Evolutionary conservation across 2,329 filamentous ascomycete genomes (phyloP), one percentile per base, ranked within the genome.

Genomic region (Colletotrichum tropicicola): DNA sequence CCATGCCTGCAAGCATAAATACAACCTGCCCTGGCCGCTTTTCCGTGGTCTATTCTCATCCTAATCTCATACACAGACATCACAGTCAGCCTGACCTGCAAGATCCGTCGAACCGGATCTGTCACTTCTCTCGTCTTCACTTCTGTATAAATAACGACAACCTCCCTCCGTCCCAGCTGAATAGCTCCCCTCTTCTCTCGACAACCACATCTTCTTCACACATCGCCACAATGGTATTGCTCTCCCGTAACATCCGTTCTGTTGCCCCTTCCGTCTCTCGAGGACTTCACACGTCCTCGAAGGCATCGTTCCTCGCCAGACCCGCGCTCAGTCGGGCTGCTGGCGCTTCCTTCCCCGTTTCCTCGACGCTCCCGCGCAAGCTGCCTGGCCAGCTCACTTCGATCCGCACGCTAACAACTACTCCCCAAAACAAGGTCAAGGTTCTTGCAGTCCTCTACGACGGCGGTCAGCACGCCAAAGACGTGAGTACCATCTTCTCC

Each of bases 401-500:
- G 70, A 84, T 84, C 72, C 87, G 88, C 82, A 87, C 80, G 80
- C 83, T 86, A 75, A 85, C 83, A 73, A 79, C 79, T 68, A 68
- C 70, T 65, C 72, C 71, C 71, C 71, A 74, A 75, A 65, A 65
- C 37, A 73, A 98, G 94, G 94, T 94, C 85, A 98, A 98, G 86
- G 92, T 98, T 83, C 91, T 98, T 78, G 86, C 94, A 77, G 92
- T 97, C 73, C 88, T 97, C 73, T 98, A 98, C 86, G 94, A 98
- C 82, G 94, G 94, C 79, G 87, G 89, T 78, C 85, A 93, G 84
- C 93, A 97, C 85, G 94, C 94, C 83, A 84, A 92, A 82, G 87
- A 98, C 77, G 93, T 97, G 78, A 79, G 83, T 78, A 5, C 17
- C 23, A 43, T 49, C 13, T 25, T 17, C 35, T 43, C 23, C 8